Evolutionary conservation across 202 grass and related monocot genomes (phyloP).

Genomic region (Panicum hallii): DNA sequence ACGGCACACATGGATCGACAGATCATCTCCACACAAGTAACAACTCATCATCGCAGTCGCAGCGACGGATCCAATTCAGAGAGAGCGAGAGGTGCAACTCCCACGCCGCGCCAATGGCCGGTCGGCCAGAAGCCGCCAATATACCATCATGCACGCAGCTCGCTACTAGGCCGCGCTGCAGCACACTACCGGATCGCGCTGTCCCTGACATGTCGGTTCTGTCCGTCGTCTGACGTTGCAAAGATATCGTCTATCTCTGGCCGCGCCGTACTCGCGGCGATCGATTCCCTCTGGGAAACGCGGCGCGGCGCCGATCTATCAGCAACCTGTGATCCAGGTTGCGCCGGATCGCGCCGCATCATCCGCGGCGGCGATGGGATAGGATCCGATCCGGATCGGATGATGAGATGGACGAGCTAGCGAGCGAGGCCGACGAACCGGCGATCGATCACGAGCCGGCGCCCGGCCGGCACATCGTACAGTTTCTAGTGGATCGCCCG

Average conservation of each 20-base stretch:
- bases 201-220: neutral
- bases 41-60: neutral
- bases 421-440: neutral
- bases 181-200: neutral
- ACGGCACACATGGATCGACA: neutral
- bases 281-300: neutral
- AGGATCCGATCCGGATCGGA: conserved; percentile 23
- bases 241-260: neutral
- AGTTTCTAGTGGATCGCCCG: neutral
- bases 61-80: neutral
- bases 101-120: neutral
- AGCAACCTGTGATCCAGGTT: conserved; percentile 53
- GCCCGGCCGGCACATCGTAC: conserved; percentile 8
- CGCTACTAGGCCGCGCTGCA: neutral
- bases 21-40: neutral
- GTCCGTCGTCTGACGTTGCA: neutral
- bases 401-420: neutral
- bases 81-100: neutral
- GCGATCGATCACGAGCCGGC: neutral
- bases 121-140: conserved; percentile 20
- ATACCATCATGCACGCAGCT: neutral
- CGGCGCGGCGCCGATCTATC: neutral
- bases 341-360: neutral
- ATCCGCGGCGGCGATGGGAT: conserved; percentile 35
- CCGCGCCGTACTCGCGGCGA: neutral